Evolutionary conservation across 345 rosid species (phyloP).

Genomic region (Lepidium africanum): DNA sequence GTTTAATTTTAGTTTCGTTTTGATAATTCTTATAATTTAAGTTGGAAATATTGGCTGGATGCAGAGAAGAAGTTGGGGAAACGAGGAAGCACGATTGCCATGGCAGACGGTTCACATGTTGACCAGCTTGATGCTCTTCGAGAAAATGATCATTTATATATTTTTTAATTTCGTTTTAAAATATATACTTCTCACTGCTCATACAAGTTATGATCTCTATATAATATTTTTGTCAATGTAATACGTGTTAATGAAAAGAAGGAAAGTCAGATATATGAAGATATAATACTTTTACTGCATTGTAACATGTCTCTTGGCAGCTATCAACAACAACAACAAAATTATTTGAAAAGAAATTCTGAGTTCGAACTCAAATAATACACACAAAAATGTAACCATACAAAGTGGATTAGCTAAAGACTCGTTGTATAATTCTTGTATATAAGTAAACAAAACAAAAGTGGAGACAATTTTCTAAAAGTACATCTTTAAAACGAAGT

Average conservation of each 20-base stretch:
- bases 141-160: constrained; percentile 72
- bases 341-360: background rate
- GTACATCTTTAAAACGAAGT: constrained; percentile 3
- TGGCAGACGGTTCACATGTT: constrained; percentile 74
- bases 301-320: background rate
- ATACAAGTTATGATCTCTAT: background rate
- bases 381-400: background rate
- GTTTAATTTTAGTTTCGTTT: background rate
- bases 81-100: constrained; percentile 56
- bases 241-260: background rate
- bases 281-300: background rate
- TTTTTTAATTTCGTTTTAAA: constrained; percentile 28
- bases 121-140: constrained; percentile 69
- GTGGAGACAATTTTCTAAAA: background rate
- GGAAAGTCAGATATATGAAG: background rate
- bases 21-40: background rate
- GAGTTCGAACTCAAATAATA: background rate
- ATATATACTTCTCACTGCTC: background rate
- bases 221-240: background rate
- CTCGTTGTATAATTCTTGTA: background rate
- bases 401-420: background rate
- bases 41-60: constrained; percentile 5
- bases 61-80: constrained; percentile 73
- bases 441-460: background rate
- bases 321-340: background rate